phyloP scores from a whole-genome alignment of 2,329 filamentous ascomycete genomes.

The Stylonectria norvegica region DNA sequence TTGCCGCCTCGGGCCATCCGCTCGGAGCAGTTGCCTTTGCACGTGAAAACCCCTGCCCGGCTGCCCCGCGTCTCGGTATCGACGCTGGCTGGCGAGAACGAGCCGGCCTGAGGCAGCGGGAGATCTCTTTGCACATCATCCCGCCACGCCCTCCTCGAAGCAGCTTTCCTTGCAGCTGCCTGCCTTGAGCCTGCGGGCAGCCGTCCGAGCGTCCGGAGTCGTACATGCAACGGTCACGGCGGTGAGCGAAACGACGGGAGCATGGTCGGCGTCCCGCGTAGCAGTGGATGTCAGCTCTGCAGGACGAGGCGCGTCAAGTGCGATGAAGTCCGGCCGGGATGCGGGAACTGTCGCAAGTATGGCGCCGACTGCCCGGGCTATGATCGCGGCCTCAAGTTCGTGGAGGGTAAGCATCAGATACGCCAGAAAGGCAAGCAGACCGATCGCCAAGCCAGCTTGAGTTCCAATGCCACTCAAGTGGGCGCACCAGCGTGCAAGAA shows the following conservation, averaged over 20 bases:
- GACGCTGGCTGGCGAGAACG: conserved; percentile 3
- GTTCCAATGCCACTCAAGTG: conserved; percentile 12
- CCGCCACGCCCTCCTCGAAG: conserved; percentile 7
- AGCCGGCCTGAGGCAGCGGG: not conserved
- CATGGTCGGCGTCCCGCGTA: conserved; percentile 39
- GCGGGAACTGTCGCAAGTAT: conserved; percentile 39
- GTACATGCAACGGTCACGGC: conserved; percentile 21
- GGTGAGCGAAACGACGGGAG: conserved; percentile 19
- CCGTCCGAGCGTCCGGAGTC: conserved; percentile 17
- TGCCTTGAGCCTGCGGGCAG: conserved; percentile 2
- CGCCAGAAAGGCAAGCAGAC: conserved; percentile 26
- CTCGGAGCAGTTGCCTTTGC: not conserved
- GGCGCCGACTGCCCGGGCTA: conserved; percentile 39
- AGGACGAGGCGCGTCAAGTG: conserved; percentile 43
- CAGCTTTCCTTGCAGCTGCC: conserved; percentile 1
- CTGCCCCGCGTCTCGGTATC: conserved; percentile 1
- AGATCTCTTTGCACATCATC: conserved; percentile 3
- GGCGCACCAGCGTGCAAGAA: conserved; percentile 2
- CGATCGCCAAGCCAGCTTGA: conserved; percentile 5
- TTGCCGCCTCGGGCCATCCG: not conserved
- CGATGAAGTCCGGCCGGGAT: conserved; percentile 41
- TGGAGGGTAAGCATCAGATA: conserved; percentile 38
- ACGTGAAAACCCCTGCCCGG: not conserved
- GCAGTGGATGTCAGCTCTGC: conserved; percentile 38
- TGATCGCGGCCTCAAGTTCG: conserved; percentile 37